Conservation (phyloP, 257 asterid species). For the Schizonepeta tenuifolia region DNA sequence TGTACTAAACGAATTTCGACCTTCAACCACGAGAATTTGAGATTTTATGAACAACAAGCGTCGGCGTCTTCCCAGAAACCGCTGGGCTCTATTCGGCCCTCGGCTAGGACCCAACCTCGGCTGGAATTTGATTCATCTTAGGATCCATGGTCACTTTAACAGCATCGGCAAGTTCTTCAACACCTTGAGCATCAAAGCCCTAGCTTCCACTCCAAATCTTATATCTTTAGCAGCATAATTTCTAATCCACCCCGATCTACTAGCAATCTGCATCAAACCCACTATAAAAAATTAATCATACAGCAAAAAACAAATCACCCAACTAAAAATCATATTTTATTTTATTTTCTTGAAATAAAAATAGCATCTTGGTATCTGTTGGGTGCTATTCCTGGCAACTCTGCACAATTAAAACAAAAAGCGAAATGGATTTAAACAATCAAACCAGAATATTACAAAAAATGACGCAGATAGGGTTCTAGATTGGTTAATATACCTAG, state of each 20-base stretch:
- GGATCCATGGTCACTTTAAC: conserved; percentile 98
- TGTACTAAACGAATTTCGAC: too few species aligned
- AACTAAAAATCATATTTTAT: not conserved
- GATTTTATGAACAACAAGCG: too few species aligned
- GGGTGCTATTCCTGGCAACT: conserved; percentile 59
- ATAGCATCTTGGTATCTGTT: conserved; percentile 46
- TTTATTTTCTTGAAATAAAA: not conserved
- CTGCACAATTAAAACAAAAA: conserved; percentile 43
- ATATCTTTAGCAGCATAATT: conserved; percentile 92
- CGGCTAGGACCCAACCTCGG: too few species aligned
- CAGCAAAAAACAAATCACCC: not conserved
- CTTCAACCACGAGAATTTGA: too few species aligned
- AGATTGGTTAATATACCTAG: conserved; percentile 44
- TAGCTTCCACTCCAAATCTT: conserved; percentile 88
- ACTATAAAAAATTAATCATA: conserved; percentile 23
- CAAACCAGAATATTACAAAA: conserved; percentile 1
- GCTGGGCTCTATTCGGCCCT: too few species aligned
- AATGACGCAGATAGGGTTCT: not conserved
- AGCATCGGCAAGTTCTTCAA: conserved; percentile 93
- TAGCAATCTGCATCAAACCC: conserved; percentile 51
- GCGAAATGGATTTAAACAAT: not conserved
- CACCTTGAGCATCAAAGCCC: conserved; percentile 88
- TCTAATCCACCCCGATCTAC: conserved; percentile 71
- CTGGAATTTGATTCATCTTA: conserved; percentile 53
- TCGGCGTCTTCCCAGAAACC: too few species aligned